Conservation (phyloP, 169 alveolate species). For the Cryptosporidium ubiquitum region DNA sequence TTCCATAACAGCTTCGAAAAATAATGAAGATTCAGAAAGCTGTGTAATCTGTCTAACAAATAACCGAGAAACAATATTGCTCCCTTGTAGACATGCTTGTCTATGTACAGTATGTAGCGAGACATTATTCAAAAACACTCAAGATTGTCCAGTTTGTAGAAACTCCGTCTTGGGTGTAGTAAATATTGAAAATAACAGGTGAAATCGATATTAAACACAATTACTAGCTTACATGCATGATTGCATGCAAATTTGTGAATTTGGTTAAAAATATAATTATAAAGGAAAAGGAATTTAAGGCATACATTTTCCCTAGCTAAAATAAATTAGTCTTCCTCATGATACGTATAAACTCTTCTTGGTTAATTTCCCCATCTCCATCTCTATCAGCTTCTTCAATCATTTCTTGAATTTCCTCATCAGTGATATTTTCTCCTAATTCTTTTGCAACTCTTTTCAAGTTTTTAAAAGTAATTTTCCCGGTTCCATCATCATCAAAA, state of each 20-base stretch:
- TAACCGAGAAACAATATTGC: slow-evolving; percentile 27
- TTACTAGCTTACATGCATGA: not conserved
- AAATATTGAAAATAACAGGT: slow-evolving; percentile 41
- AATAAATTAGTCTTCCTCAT: slow-evolving; percentile 95
- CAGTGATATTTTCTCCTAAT: slow-evolving; percentile 95
- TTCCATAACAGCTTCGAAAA: not conserved
- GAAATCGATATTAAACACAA: not conserved
- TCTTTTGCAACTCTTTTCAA: slow-evolving; percentile 95
- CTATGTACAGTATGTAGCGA: slow-evolving; percentile 46
- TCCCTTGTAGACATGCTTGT: slow-evolving; percentile 72
- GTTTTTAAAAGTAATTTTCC: slow-evolving; percentile 92
- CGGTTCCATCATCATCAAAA: slow-evolving; percentile 95
- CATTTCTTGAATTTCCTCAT: slow-evolving; percentile 97
- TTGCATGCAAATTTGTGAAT: not conserved
- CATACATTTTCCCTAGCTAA: slow-evolving; percentile 63
- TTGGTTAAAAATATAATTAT: not conserved
- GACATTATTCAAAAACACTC: slow-evolving; percentile 6
- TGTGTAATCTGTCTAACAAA: slow-evolving; percentile 63
- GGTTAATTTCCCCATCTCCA: slow-evolving; percentile 95
- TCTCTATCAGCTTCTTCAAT: slow-evolving; percentile 97
- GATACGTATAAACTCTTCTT: slow-evolving; percentile 95
- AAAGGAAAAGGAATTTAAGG: not conserved
- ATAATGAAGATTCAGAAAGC: slow-evolving; percentile 22
- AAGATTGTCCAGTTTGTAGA: slow-evolving; percentile 59
- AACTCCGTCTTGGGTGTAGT: slow-evolving; percentile 19